Evolutionary conservation across 176 grass and related monocot species (phyloP).

Genomic region (Raddia guianensis): DNA sequence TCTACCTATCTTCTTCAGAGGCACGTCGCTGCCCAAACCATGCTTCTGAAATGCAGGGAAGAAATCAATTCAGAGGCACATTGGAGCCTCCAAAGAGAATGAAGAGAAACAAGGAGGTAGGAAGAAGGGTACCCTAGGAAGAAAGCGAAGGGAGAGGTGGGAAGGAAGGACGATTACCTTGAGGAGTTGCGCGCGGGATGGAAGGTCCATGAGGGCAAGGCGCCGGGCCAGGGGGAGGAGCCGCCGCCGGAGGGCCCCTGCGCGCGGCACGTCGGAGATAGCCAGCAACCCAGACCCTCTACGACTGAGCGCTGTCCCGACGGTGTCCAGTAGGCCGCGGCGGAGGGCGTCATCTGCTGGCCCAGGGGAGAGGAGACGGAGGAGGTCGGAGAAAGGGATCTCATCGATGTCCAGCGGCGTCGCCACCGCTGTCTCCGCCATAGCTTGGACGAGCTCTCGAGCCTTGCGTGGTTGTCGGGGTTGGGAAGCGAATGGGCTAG

Average conservation of each 20-base stretch:
- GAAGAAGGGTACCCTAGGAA: neutral
- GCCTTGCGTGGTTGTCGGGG: too few relatives aligned
- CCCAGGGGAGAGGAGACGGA: conserved; percentile 43
- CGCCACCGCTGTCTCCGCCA: conserved; percentile 29
- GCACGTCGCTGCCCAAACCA: conserved; percentile 82
- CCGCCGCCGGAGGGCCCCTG: conserved; percentile 46
- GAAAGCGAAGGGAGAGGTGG: neutral
- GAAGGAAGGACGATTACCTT: conserved; percentile 44
- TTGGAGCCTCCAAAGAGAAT: neutral
- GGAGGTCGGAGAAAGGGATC: conserved; percentile 61
- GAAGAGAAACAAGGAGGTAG: neutral
- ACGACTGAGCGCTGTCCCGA: conserved; percentile 54
- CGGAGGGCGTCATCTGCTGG: neutral
- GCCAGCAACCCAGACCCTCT: conserved; percentile 64
- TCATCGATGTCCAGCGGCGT: conserved; percentile 52
- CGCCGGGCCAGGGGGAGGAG: conserved; percentile 71
- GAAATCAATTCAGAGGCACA: conserved; percentile 19
- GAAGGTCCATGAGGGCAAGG: conserved; percentile 64
- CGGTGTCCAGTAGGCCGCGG: conserved; percentile 17
- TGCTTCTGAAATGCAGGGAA: conserved; percentile 59
- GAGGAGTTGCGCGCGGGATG: conserved; percentile 53
- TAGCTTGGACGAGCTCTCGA: neutral
- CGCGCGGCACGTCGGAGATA: conserved; percentile 50
- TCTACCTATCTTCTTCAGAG: conserved; percentile 68
- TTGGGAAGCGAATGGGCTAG: too few relatives aligned